phyloP scores from a whole-genome alignment of 2,329 filamentous ascomycete genomes.

The Epichloe hybrida region DNA sequence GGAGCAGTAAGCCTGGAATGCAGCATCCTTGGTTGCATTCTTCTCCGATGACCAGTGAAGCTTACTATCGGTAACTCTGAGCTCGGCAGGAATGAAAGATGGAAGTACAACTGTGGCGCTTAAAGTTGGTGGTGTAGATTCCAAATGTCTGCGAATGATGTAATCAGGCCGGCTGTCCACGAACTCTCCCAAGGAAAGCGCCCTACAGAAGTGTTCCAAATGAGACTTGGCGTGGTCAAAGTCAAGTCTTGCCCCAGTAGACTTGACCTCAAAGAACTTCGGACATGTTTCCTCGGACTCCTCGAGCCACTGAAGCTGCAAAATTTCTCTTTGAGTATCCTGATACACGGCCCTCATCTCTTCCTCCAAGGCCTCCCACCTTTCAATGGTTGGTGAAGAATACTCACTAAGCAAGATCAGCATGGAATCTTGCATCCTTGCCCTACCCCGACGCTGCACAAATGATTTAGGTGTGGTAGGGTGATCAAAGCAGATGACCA shows the following conservation, averaged over 20 bases:
- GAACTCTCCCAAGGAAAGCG: conserved; percentile 43
- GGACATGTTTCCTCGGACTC: conserved; percentile 17
- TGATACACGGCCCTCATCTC: conserved; percentile 61
- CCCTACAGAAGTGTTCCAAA: conserved; percentile 67
- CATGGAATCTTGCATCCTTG: conserved; percentile 35
- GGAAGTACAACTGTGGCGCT: conserved; percentile 58
- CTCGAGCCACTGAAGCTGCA: conserved; percentile 34
- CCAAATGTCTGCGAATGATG: conserved; percentile 30
- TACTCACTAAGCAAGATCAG: conserved; percentile 33
- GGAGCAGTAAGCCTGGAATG: conserved; percentile 63
- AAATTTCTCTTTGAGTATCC: conserved; percentile 42
- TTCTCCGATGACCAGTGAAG: conserved; percentile 54
- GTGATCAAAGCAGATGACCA: conserved; percentile 44
- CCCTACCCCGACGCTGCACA: conserved; percentile 42
- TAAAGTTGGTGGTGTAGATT: conserved; percentile 19
- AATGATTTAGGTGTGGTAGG: conserved; percentile 40
- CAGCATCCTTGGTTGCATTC: conserved; percentile 66
- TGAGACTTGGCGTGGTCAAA: conserved; percentile 63
- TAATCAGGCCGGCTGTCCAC: conserved; percentile 58
- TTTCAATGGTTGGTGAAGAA: conserved; percentile 15
- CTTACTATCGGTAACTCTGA: conserved; percentile 14
- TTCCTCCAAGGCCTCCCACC: conserved; percentile 55
- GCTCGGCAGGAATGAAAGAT: conserved; percentile 42
- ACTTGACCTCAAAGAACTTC: conserved; percentile 22
- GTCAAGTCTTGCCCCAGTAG: conserved; percentile 51